phyloP scores from a whole-genome alignment of 2,329 filamentous ascomycete species.

The Botrytis tulipae region DNA sequence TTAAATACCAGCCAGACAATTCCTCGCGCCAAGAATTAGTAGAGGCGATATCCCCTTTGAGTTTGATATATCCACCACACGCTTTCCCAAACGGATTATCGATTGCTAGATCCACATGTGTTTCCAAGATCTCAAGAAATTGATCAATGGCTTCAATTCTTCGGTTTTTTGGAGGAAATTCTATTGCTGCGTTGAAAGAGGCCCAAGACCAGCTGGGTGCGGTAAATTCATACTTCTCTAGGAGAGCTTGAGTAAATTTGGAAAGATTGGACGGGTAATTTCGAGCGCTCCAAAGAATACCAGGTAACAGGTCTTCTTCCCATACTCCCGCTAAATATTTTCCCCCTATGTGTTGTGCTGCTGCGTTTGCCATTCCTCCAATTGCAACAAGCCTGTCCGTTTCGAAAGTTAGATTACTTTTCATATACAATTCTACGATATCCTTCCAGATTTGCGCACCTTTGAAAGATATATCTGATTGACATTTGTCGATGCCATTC shows the following conservation, averaged over 20 bases:
- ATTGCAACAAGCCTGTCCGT: neutral
- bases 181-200: neutral
- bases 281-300: fast-evolving
- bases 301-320: neutral
- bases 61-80: neutral
- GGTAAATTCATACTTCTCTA: neutral
- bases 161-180: fast-evolving
- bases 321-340: neutral
- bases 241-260: neutral
- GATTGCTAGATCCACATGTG: neutral
- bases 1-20: too few relatives aligned
- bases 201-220: slow-evolving; percentile 2
- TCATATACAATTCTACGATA: neutral
- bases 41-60: neutral
- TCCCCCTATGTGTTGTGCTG: neutral
- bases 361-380: neutral
- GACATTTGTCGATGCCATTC: too few relatives aligned
- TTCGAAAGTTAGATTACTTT: neutral
- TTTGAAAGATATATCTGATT: fast-evolving
- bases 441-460: fast-evolving
- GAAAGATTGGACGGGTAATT: fast-evolving
- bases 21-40: too few relatives aligned
- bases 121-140: neutral
- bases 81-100: neutral
- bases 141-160: fast-evolving